These are phyloP conservation scores for Vitellaria paradoxa DNA, from an alignment of 179 eudicot species.

Conservation along the genomic window DNA sequence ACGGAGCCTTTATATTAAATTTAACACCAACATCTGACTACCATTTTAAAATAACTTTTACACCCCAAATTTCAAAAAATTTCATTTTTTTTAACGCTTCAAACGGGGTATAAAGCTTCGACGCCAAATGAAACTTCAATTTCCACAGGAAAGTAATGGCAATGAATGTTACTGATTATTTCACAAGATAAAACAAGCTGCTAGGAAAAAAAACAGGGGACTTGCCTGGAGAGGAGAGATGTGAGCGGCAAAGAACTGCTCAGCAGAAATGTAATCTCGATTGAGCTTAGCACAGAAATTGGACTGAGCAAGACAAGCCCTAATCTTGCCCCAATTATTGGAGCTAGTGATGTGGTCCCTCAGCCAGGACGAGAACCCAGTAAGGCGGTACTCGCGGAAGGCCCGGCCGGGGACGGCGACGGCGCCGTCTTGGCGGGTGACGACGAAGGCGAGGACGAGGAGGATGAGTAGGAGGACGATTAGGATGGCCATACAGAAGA, in stretches of 20 bases:
- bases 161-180: no score
- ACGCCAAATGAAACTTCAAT: no score
- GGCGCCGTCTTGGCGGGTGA: slow-evolving; percentile 66
- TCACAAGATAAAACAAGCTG: neutral
- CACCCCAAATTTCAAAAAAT: no score
- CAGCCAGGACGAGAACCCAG: slow-evolving; percentile 72
- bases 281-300: slow-evolving; percentile 56
- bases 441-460: slow-evolving; percentile 78
- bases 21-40: no score
- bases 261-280: slow-evolving; percentile 37
- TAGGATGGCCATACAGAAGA: slow-evolving; percentile 74
- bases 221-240: slow-evolving; percentile 83
- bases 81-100: no score
- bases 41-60: no score
- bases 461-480: slow-evolving; percentile 52
- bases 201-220: neutral
- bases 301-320: slow-evolving; percentile 62
- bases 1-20: no score
- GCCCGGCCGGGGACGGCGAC: slow-evolving; percentile 48
- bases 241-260: slow-evolving; percentile 65
- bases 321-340: slow-evolving; percentile 66
- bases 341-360: slow-evolving; percentile 49
- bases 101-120: no score
- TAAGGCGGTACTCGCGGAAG: slow-evolving; percentile 64
- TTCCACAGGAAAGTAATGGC: neutral